Conservation (phyloP, 2,329 filamentous ascomycete genomes). For the Teratosphaeria pseudoeucalypti region DNA sequence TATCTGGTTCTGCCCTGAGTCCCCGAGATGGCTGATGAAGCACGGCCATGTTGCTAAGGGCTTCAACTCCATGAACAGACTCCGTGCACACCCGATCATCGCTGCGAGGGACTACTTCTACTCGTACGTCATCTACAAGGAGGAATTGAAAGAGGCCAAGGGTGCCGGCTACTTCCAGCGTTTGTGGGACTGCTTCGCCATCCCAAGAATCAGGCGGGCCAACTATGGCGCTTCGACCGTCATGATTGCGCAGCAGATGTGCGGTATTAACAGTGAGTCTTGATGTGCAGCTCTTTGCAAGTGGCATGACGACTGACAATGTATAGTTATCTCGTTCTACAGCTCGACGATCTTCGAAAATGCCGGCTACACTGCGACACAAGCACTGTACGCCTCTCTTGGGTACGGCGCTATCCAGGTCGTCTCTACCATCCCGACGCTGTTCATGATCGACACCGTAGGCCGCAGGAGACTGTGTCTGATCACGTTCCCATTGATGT, state of each 20-base stretch:
- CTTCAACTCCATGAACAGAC: conserved; percentile 37
- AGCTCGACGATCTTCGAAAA: conserved; percentile 27
- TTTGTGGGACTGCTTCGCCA: conserved; percentile 39
- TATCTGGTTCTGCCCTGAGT: conserved; percentile 32
- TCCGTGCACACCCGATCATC: conserved; percentile 43
- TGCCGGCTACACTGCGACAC: conserved; percentile 25
- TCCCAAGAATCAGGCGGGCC: conserved; percentile 38
- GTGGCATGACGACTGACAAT: neutral
- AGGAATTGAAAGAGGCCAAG: conserved; percentile 25
- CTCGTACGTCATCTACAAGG: conserved; percentile 26
- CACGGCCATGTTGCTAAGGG: conserved; percentile 31
- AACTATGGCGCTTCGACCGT: conserved; percentile 24
- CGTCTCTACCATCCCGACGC: conserved; percentile 34
- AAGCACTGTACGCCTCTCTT: conserved; percentile 32
- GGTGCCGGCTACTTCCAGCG: conserved; percentile 33
- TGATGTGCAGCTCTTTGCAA: neutral
- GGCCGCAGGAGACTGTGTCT: conserved; percentile 32
- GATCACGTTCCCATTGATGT: conserved; percentile 38
- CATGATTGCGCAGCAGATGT: conserved; percentile 29
- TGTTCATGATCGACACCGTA: conserved; percentile 38
- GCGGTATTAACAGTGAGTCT: conserved; percentile 24
- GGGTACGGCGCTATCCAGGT: conserved; percentile 38
- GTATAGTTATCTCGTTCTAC: conserved; percentile 29
- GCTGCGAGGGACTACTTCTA: conserved; percentile 49
- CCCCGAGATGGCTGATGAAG: conserved; percentile 42